Evolutionary conservation across 441 rosid genomes (phyloP), one percentile per base, ranked within the genome.

Genomic region (Pelargonium myrrhifolium): DNA sequence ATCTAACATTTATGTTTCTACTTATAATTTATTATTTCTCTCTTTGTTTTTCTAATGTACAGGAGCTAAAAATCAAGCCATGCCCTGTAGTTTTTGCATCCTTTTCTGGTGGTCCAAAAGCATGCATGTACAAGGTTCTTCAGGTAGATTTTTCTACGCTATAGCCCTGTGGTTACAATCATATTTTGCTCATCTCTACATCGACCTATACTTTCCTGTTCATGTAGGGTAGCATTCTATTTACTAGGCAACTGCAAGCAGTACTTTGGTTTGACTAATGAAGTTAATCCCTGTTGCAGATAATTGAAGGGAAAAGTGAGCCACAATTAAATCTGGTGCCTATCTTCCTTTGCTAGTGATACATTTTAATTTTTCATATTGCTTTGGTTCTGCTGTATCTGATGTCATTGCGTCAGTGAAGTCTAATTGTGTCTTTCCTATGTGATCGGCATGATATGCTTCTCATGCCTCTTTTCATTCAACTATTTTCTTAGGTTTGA

Each of bases 51-150:
- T 18, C 45, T 61, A 24, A 60, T 61, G 28, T 71, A 68, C 74
- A 90, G 97, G 98, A 86, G 78, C 82, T 93, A 10, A 93, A 89
- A 84, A 68, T 68, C 65, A 81, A 84, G 74, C 87, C 86, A 62
- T 78, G 87, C 77, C 97, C 98, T 64, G 62, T 89, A 43, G 97
- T 89, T 63, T 81, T 93, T 55, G 88, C 89, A 35, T 84, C 98
- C 0, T 93, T 90, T 80, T 93, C 96, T 22, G 94, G 97, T 43
- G 98, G 94, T 73, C 90, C 94, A 28, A 89, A 85, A 65, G 90
- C 98, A 24, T 89, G 97, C 74, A 86, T 90, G 96, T 89, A 86
- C 79, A 90, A 88, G 79, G 86, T 86, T 78, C 90, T 93, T 75
- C 94, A 90, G 92, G 98, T 89, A 84, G 71, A 56, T 64, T 39